phyloP scores from a whole-genome alignment of 768 basidiomycete genomes.

The Punctularia strigosozonata region DNA sequence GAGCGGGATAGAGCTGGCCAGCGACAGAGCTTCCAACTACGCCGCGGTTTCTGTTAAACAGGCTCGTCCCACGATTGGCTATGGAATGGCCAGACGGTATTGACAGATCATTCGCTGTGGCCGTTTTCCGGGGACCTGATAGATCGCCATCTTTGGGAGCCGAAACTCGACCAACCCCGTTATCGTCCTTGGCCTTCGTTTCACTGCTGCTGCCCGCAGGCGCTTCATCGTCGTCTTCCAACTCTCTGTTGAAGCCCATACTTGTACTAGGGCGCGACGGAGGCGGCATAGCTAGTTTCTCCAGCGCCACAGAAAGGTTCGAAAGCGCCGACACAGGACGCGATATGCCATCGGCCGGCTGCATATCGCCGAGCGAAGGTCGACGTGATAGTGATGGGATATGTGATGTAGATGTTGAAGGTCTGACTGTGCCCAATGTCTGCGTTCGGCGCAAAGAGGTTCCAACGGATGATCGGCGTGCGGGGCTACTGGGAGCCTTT shows the following conservation, averaged over 20 bases:
- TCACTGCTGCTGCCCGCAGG: slow-evolving; percentile 1
- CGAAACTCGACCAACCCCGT: slow-evolving; percentile 3
- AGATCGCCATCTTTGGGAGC: slow-evolving; percentile 1
- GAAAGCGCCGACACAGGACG: slow-evolving; percentile 33
- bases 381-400: slow-evolving; percentile 3
- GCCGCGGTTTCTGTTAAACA: too few species aligned
- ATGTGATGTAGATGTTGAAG: too few species aligned
- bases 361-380: slow-evolving; percentile 1
- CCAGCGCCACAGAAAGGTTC: slow-evolving; percentile 54
- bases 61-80: too few species aligned
- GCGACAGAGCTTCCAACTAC: too few species aligned
- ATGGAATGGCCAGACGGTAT: too few species aligned
- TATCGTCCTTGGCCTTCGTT: slow-evolving; percentile 10
- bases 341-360: neutral
- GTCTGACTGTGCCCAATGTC: neutral
- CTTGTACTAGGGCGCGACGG: slow-evolving; percentile 60
- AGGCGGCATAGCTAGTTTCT: slow-evolving; percentile 56
- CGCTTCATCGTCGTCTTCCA: slow-evolving; percentile 1
- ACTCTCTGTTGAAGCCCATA: slow-evolving; percentile 42
- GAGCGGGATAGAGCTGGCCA: too few species aligned
- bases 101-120: too few species aligned
- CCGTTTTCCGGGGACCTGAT: too few species aligned
- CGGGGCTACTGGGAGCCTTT: neutral
- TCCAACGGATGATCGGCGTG: neutral
- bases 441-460: neutral